A percentile compares a stretch with the other conserved stretches of the same genome.
phyloP scores from a whole-genome alignment of 2,329 filamentous ascomycete species.

The Cephalotrichum gorgonifer region DNA sequence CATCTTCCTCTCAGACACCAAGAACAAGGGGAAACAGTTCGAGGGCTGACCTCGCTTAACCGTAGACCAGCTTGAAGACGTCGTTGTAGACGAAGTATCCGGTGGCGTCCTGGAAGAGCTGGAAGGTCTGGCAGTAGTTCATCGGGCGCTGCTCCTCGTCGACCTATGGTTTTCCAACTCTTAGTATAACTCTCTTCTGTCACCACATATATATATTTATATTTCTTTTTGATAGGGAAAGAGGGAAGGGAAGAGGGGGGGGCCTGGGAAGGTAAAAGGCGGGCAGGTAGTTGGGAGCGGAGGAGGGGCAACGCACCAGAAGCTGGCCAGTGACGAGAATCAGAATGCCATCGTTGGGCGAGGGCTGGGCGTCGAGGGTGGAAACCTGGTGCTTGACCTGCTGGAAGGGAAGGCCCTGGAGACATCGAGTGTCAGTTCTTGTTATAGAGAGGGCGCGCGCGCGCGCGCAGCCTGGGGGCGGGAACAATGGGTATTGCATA shows the following conservation, averaged over 20 bases:
- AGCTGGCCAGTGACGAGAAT: slow-evolving; percentile 85
- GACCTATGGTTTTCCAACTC: slow-evolving; percentile 41
- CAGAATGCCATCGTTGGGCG: slow-evolving; percentile 56
- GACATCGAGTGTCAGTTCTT: background rate
- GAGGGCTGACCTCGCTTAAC: slow-evolving; percentile 19
- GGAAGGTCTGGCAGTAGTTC: slow-evolving; percentile 86
- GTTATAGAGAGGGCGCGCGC: background rate
- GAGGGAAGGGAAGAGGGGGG: background rate
- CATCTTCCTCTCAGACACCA: background rate
- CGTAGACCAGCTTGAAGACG: slow-evolving; percentile 83
- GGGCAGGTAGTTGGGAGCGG: background rate
- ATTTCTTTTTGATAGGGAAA: too few species aligned
- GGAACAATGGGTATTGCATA: slow-evolving; percentile 32
- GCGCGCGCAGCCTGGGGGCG: slow-evolving; percentile 3
- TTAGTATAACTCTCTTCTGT: background rate
- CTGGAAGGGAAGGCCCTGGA: slow-evolving; percentile 65
- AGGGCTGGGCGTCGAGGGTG: slow-evolving; percentile 78
- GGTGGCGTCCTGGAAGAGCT: slow-evolving; percentile 56
- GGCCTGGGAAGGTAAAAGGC: background rate
- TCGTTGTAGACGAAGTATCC: slow-evolving; percentile 90
- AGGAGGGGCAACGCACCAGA: slow-evolving; percentile 46
- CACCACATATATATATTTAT: too few species aligned
- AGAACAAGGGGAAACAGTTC: background rate
- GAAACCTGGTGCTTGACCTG: slow-evolving; percentile 69
- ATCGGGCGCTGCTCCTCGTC: slow-evolving; percentile 79